These are phyloP conservation scores for Capsicum pubescens DNA, from an alignment of 257 asterid species.

Conservation along the genomic window DNA sequence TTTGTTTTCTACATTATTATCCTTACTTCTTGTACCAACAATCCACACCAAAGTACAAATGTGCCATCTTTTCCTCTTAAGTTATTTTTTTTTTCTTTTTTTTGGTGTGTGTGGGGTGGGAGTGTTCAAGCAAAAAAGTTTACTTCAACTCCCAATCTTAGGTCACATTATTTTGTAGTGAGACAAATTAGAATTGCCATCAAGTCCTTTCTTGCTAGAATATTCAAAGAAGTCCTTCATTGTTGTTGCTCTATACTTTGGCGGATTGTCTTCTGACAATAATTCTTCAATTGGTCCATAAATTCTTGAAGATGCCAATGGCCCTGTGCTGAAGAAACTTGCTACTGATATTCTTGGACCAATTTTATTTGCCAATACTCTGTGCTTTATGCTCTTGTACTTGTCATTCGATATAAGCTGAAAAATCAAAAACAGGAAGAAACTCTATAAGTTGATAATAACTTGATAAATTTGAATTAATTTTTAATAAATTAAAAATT, in stretches of 20 bases:
- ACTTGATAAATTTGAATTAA: too few relatives aligned
- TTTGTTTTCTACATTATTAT: too few relatives aligned
- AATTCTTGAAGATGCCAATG: conserved; percentile 34
- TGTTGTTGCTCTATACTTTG: conserved; percentile 60
- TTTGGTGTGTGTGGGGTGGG: too few relatives aligned
- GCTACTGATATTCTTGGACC: conserved; percentile 73
- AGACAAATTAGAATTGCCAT: conserved; percentile 51
- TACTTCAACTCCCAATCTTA: neutral
- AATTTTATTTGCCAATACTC: conserved; percentile 53
- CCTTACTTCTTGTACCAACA: too few relatives aligned
- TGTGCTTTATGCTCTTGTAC: conserved; percentile 56
- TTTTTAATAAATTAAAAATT: neutral
- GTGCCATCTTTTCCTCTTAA: too few relatives aligned
- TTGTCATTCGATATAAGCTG: conserved; percentile 72
- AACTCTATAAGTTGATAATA: neutral
- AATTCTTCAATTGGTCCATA: conserved; percentile 71
- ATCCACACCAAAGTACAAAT: too few relatives aligned
- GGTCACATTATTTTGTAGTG: conserved; percentile 60
- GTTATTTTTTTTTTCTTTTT: too few relatives aligned
- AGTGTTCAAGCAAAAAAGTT: neutral
- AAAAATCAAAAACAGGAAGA: neutral
- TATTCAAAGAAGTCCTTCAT: conserved; percentile 51
- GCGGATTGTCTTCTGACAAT: conserved; percentile 55
- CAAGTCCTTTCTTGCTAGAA: conserved; percentile 50
- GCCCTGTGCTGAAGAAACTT: conserved; percentile 58